phyloP scores from a whole-genome alignment of 495 filamentous ascomycete species.

The Xylaria grammica region DNA sequence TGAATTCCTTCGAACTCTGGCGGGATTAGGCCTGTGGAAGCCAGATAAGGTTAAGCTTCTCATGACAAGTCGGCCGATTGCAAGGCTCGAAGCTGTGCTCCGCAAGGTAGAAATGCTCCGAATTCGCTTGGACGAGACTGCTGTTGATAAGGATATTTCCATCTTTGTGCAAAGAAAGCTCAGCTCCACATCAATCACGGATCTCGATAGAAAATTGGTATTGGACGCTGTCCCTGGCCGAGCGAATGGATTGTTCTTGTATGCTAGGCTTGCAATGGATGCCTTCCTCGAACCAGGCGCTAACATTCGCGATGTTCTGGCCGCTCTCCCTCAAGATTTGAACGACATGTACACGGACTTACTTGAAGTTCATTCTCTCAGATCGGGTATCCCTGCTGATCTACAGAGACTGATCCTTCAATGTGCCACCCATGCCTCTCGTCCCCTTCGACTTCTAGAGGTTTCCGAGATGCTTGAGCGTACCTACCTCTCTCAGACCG shows the following conservation, averaged over 20 bases:
- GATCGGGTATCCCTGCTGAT: slow-evolving; percentile 41
- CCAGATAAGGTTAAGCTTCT: slow-evolving; percentile 49
- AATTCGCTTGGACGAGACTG: slow-evolving; percentile 43
- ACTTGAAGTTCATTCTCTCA: slow-evolving; percentile 45
- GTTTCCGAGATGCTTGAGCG: slow-evolving; percentile 46
- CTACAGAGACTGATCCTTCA: slow-evolving; percentile 53
- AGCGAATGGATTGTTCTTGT: slow-evolving; percentile 48
- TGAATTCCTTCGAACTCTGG: slow-evolving; percentile 41
- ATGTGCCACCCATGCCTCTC: slow-evolving; percentile 54
- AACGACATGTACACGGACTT: slow-evolving; percentile 55
- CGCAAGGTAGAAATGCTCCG: slow-evolving; percentile 23
- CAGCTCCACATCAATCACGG: slow-evolving; percentile 16
- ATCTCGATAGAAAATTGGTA: slow-evolving; percentile 22
- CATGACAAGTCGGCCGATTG: slow-evolving; percentile 50
- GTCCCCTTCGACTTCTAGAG: slow-evolving; percentile 58
- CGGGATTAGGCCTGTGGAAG: slow-evolving; percentile 41
- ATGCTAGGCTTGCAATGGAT: slow-evolving; percentile 56
- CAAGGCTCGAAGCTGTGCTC: slow-evolving; percentile 35
- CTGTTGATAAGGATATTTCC: slow-evolving; percentile 51
- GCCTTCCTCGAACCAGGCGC: slow-evolving; percentile 38
- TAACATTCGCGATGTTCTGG: slow-evolving; percentile 24
- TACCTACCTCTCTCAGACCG: slow-evolving; percentile 16
- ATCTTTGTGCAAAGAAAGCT: slow-evolving; percentile 42
- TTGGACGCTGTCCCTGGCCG: slow-evolving; percentile 29
- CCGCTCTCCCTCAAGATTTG: slow-evolving; percentile 42